Conservation (phyloP, 805 yeast species). For the Candida peoriensis region DNA sequence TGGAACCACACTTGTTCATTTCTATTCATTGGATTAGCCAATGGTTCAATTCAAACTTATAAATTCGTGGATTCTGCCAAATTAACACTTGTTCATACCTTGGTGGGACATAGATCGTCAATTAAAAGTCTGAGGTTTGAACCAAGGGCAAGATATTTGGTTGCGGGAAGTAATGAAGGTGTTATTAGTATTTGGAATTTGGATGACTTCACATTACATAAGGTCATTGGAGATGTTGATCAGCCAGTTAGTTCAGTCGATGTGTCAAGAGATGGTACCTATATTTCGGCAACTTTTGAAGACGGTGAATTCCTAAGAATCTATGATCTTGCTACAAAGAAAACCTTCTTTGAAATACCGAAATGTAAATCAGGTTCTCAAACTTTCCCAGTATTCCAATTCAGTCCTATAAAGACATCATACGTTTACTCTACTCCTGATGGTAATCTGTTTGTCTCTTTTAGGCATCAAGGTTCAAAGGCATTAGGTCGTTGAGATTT, state of each 20-base stretch:
- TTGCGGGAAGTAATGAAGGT: conserved; percentile 56
- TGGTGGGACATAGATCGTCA: conserved; percentile 47
- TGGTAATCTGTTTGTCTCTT: conserved; percentile 12
- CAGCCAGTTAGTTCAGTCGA: conserved; percentile 37
- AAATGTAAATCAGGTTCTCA: conserved; percentile 15
- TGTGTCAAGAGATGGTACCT: conserved; percentile 41
- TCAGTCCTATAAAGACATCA: conserved; percentile 26
- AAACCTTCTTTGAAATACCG: conserved; percentile 15
- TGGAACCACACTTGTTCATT: conserved; percentile 32
- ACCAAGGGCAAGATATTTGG: conserved; percentile 45
- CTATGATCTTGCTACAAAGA: conserved; percentile 27
- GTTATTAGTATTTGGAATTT: conserved; percentile 47
- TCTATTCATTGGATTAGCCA: conserved; percentile 41
- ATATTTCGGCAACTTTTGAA: conserved; percentile 40
- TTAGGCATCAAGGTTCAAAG: not conserved
- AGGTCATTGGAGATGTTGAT: conserved; percentile 36
- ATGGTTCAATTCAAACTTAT: conserved; percentile 37
- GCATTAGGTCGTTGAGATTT: too few relatives aligned
- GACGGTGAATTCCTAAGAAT: conserved; percentile 36
- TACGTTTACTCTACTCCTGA: conserved; percentile 26
- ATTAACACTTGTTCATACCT: conserved; percentile 11
- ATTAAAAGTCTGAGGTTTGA: conserved; percentile 43
- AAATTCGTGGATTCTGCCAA: conserved; percentile 6
- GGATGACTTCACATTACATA: conserved; percentile 31
- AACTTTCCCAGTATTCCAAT: conserved; percentile 25